phyloP scores from a whole-genome alignment of 1,284 basidiomycete genomes.

The Sporisorium graminicola region DNA sequence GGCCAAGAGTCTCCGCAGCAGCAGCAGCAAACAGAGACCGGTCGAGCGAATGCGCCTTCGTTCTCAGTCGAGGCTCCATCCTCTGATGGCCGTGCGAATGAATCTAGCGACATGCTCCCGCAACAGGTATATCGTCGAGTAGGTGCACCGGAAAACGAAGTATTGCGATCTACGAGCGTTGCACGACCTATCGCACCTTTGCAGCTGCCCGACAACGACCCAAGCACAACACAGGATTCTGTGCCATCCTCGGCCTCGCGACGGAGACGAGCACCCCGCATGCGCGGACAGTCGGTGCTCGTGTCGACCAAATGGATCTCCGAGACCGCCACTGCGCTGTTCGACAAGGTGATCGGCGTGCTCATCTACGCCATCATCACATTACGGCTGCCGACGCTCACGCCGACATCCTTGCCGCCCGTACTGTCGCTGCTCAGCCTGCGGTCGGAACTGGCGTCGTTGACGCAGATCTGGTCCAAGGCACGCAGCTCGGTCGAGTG shows the following conservation, averaged over 20 bases:
- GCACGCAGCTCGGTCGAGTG: slow-evolving; percentile 52
- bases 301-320: slow-evolving; percentile 54
- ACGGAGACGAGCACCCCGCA: slow-evolving; percentile 42
- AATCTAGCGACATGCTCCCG: not conserved
- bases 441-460: slow-evolving; percentile 41
- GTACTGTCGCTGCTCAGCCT: slow-evolving; percentile 51
- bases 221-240: not conserved
- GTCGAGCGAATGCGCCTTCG: slow-evolving; percentile 1
- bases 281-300: slow-evolving; percentile 46
- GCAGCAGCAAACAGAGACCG: not conserved
- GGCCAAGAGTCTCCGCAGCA: not conserved
- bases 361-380: slow-evolving; percentile 51
- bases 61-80: not conserved
- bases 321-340: slow-evolving; percentile 47
- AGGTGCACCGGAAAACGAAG: slow-evolving; percentile 36
- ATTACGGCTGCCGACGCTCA: slow-evolving; percentile 49
- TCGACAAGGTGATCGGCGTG: slow-evolving; percentile 44
- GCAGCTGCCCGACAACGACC: slow-evolving; percentile 13
- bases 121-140: slow-evolving; percentile 36
- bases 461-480: slow-evolving; percentile 46
- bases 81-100: not conserved
- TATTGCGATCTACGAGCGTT: slow-evolving; percentile 34
- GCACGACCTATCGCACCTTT: slow-evolving; percentile 39
- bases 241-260: slow-evolving; percentile 12
- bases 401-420: slow-evolving; percentile 53